Base-by-base conservation (phyloP, 192 early-diverging fungal species). In the Lunasporangiospora selenospora region DNA sequence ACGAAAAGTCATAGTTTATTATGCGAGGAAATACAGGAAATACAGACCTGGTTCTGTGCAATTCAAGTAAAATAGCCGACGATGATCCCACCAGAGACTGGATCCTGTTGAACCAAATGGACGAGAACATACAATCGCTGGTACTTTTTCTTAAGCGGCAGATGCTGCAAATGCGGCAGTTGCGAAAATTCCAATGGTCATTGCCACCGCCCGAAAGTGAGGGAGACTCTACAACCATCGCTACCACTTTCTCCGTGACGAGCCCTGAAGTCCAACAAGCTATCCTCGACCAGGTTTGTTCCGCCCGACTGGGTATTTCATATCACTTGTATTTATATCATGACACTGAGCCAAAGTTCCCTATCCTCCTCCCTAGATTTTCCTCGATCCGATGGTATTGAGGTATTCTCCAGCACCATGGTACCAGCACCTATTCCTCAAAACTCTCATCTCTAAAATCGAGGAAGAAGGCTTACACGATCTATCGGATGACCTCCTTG, bases 141-240 rank as follows among this genome's bases (percentile, higher is more conserved):
- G 49, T 73, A 19, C 23, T 73, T 8, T 11, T 62, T 30, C 44
- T 73, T 55, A 73, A 73, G 16, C 45, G 69, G 12, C 69, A 69
- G 44, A 13, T 69, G 43, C 30, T 69, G 26, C 65, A 73, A 13
- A 63, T 73, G 60, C 60, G 60, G 29, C 69, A 62, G 41, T 49
- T 73, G 15, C 60, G 61, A 33, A 59, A 63, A 19, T 58, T 73
- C 9, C 59, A 63, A 27, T 73, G 69, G 69, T 53, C 69, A 3
- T 24, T 73, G 1, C 29, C 58, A n/a, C n/a, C n/a, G n/a, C n/a
- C n/a, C n/a, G n/a, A n/a, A n/a, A n/a, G n/a, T n/a, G n/a, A n/a
- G n/a, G n/a, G n/a, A n/a, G n/a, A n/a, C n/a, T n/a, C n/a, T n/a
- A n/a, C 32, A 39, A 19, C 29, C 1, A 4, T 10, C 13, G 13